These are phyloP conservation scores for Diaporthe sp. DNA, from an alignment of 2,329 filamentous ascomycete species.

Conservation along the genomic window DNA sequence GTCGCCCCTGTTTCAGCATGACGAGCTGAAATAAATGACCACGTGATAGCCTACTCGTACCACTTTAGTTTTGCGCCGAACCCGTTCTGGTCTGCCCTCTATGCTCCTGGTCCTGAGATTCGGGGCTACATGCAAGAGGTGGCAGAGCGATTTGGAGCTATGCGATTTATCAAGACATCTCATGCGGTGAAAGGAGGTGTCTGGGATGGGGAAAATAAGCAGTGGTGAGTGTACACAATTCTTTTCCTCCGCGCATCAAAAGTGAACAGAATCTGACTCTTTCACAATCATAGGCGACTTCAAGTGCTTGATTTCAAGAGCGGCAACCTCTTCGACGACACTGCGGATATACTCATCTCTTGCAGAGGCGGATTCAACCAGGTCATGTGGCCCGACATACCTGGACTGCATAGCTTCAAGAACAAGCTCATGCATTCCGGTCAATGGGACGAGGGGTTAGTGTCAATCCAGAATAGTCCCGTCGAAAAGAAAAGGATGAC, in stretches of 20 bases:
- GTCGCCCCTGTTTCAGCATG: neutral
- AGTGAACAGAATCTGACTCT: neutral
- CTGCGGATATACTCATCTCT: neutral
- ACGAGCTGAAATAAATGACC: neutral
- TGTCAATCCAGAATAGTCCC: neutral
- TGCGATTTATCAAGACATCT: neutral
- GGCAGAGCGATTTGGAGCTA: neutral
- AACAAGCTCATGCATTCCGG: neutral
- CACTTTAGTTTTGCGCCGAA: neutral
- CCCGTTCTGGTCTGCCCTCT: neutral
- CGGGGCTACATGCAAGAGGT: neutral
- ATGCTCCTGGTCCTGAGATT: neutral
- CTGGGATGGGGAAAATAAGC: neutral
- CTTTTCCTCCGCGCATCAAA: neutral
- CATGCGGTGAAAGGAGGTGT: neutral
- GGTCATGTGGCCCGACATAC: slow-evolving; percentile 1
- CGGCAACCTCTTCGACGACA: neutral
- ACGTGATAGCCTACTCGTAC: neutral
- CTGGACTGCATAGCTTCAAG: neutral
- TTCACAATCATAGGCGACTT: neutral
- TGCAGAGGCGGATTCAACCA: neutral
- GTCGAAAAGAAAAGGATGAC: neutral
- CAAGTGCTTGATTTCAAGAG: neutral
- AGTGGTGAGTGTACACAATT: neutral
- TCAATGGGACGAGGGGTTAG: neutral